A percentile compares a stretch with the other conserved stretches of the same genome.
phyloP scores from a whole-genome alignment of 73 alveolate species.

The Blepharisma japonicum region DNA sequence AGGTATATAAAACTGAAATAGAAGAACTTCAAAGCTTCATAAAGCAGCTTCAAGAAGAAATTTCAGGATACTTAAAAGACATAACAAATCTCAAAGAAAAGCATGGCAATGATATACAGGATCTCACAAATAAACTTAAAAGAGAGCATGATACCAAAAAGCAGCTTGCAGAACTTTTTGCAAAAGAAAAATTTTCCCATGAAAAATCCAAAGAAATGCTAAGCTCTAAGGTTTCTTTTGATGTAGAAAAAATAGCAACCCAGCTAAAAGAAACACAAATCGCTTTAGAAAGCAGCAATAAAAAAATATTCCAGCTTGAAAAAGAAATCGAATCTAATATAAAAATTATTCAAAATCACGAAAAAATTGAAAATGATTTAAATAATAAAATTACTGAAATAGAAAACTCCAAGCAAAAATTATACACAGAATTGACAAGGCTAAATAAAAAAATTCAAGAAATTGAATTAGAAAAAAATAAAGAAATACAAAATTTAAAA shows the following conservation, averaged over 20 bases:
- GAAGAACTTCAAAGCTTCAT: background rate
- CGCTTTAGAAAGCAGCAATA: constrained; percentile 16
- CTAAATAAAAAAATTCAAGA: constrained; percentile 24
- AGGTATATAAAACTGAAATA: background rate
- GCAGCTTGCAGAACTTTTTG: background rate
- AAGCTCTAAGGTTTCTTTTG: background rate
- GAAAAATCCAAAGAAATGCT: constrained; percentile 2
- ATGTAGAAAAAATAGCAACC: background rate
- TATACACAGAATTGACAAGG: constrained; percentile 8
- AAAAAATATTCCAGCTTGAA: constrained; percentile 10
- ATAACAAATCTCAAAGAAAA: background rate
- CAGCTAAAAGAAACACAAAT: background rate
- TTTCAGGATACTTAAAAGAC: background rate
- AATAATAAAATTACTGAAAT: background rate
- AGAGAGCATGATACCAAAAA: constrained; percentile 19
- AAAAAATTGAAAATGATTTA: background rate
- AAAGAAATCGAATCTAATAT: background rate
- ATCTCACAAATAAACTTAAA: background rate
- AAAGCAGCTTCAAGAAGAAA: too few relatives aligned
- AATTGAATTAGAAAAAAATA: background rate
- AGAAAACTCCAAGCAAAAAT: background rate
- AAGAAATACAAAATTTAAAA: background rate
- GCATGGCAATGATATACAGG: background rate
- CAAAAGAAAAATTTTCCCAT: constrained; percentile 3
- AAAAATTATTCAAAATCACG: background rate